Evolutionary conservation across 2,329 filamentous ascomycete species (phyloP).

Genomic region (Scleromitrula shiraiana): DNA sequence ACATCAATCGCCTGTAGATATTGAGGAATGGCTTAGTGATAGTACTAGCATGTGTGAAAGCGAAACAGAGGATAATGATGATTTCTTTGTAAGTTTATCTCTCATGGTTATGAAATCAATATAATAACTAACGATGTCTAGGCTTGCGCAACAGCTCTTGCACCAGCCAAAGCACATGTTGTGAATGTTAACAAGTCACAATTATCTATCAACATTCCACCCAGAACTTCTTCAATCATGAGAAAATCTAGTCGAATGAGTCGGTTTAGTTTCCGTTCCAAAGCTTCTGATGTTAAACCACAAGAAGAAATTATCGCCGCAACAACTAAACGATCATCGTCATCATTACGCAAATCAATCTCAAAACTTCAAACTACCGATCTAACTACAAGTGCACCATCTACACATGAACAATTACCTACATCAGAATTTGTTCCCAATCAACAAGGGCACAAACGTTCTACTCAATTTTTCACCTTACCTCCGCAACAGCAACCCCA

Average conservation of each 20-base stretch:
- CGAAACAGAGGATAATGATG: constrained; percentile 14
- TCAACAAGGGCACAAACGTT: too few species aligned
- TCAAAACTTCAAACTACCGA: too few species aligned
- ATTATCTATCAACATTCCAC: constrained; percentile 15
- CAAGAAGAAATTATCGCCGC: too few species aligned
- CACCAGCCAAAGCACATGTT: constrained; percentile 20
- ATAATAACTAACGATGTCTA: constrained; percentile 2
- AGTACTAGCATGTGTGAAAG: constrained; percentile 13
- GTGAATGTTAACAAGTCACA: constrained; percentile 16
- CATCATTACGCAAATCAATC: too few species aligned
- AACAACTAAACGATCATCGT: too few species aligned
- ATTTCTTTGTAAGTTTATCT: constrained; percentile 18
- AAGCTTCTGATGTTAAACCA: neutral
- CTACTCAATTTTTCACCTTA: too few species aligned
- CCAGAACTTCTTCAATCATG: constrained; percentile 15
- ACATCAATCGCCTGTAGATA: constrained; percentile 8
- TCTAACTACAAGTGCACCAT: too few species aligned
- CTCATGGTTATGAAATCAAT: neutral
- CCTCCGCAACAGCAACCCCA: neutral
- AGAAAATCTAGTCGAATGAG: neutral
- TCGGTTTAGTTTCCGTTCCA: neutral
- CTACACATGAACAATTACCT: too few species aligned
- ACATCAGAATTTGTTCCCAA: neutral
- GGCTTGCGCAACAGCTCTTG: constrained; percentile 20
- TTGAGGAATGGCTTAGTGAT: constrained; percentile 23